Evolutionary conservation across 2,329 filamentous ascomycete genomes (phyloP), one percentile per base, ranked within the genome.

Genomic region (Diplodia seriata): DNA sequence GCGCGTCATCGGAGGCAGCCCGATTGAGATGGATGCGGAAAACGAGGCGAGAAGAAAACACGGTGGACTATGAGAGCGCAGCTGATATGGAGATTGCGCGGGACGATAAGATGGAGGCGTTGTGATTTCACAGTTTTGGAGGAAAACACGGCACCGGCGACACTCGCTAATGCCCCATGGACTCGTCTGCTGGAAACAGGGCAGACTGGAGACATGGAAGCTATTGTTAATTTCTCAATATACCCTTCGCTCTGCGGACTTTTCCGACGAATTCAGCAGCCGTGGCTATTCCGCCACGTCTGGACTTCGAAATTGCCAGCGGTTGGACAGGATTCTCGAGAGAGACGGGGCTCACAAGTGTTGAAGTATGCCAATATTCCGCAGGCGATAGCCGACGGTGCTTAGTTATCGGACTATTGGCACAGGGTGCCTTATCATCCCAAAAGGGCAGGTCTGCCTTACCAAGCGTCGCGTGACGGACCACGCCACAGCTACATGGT

Each of bases 381-480:
- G 15, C 14, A 6, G 23, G 20, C 23, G 23, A 47, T 29, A 47
- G 56, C 56, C 56, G 56, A 59, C n/a, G 43, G 38, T 59, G 36
- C 56, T 59, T 47, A 59, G 38, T 31, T 47, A 59, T 59, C 14
- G 20, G 20, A 47, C 5, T 49, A 59, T 47, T 59, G 38, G 20
- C 12, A 23, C n/a, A n/a, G 15, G 38, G 36, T 38, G 56, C 56
- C 56, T 59, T 59, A 59, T 59, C 56, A 59, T 59, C 56, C 56
- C 56, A 31, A 59, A 59, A 15, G n/a, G 56, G 56, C 38, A 59
- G 56, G 56, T 59, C 56, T 59, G 38, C 36, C 20, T 47, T 59
- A 29, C 38, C 38, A 59, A 59, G 36, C 56, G 56, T n/a, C 56
- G 56, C 56, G 56, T 59, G 56, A 59, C 56, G 43, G 43, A 23